phyloP scores from a whole-genome alignment of 1,284 basidiomycete species.

The Austroboletus niveus region DNA sequence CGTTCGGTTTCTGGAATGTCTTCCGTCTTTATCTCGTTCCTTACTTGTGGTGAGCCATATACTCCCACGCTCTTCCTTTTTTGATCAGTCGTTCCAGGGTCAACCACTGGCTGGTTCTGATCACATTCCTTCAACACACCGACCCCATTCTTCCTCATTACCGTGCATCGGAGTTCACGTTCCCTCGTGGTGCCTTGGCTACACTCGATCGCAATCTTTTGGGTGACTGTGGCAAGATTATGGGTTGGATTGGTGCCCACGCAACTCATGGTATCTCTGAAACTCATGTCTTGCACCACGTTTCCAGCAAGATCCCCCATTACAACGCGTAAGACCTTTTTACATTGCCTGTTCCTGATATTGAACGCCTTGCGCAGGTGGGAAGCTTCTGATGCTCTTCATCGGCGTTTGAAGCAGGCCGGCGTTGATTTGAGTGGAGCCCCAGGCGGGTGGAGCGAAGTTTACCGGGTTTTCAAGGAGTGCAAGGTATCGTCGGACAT shows the following conservation, averaged over 20 bases:
- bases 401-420: conserved; percentile 67
- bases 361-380: conserved; percentile 46
- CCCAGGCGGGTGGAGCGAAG: conserved; percentile 77
- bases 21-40: conserved; percentile 84
- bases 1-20: conserved; percentile 74
- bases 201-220: conserved; percentile 91
- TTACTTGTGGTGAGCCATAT: conserved; percentile 73
- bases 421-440: conserved; percentile 61
- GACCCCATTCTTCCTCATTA: conserved; percentile 96
- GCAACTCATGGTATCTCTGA: conserved; percentile 88
- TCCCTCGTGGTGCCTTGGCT: conserved; percentile 91
- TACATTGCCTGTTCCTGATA: background rate
- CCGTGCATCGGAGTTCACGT: conserved; percentile 88
- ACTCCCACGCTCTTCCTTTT: background rate
- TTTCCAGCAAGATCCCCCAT: conserved; percentile 92
- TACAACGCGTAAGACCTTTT: conserved; percentile 63
- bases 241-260: conserved; percentile 78
- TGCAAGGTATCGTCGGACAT: conserved; percentile 55
- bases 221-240: conserved; percentile 71
- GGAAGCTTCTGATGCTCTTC: conserved; percentile 91
- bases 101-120: conserved; percentile 89
- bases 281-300: conserved; percentile 91
- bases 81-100: conserved; percentile 40
- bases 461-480: conserved; percentile 69
- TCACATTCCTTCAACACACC: conserved; percentile 97